Evolutionary conservation across 176 grass and related monocot genomes (phyloP).

Genomic region (Musa beccarii): DNA sequence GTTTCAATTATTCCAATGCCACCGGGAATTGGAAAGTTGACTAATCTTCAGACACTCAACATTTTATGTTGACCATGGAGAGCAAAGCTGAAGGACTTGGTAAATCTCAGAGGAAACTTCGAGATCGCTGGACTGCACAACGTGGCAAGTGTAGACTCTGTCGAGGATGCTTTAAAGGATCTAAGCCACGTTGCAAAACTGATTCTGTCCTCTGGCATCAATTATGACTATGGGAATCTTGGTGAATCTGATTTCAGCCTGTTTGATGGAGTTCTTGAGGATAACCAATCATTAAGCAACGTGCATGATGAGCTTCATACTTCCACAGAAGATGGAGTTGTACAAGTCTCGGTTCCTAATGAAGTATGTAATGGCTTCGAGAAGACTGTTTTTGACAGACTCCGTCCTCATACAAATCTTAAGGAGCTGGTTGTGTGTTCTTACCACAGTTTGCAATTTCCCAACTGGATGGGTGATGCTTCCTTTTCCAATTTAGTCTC

Average conservation of each 20-base stretch:
- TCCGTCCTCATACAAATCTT: background rate
- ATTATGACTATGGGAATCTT: background rate
- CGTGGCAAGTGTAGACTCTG: background rate
- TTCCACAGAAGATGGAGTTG: background rate
- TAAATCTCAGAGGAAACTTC: slow-evolving; percentile 18
- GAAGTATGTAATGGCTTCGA: background rate
- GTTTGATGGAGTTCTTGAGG: background rate
- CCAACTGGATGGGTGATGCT: slow-evolving; percentile 20
- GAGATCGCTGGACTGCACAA: slow-evolving; percentile 14
- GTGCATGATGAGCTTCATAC: background rate
- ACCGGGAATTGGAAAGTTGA: background rate
- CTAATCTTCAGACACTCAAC: slow-evolving; percentile 16
- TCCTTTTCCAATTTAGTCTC: slow-evolving; percentile 24
- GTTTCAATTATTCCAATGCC: slow-evolving; percentile 4
- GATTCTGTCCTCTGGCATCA: slow-evolving; percentile 12
- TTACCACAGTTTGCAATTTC: slow-evolving; percentile 6
- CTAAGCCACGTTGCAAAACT: slow-evolving; percentile 17
- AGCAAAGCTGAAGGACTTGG: slow-evolving; percentile 9
- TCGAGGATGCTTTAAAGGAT: slow-evolving; percentile 2
- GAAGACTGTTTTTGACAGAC: background rate
- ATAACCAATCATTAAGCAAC: background rate
- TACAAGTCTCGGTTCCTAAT: background rate
- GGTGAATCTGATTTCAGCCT: background rate
- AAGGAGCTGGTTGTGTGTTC: background rate
- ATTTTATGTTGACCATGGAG: background rate